Conservation (phyloP, 2,329 filamentous ascomycete species). For the Zalaria obscura region DNA sequence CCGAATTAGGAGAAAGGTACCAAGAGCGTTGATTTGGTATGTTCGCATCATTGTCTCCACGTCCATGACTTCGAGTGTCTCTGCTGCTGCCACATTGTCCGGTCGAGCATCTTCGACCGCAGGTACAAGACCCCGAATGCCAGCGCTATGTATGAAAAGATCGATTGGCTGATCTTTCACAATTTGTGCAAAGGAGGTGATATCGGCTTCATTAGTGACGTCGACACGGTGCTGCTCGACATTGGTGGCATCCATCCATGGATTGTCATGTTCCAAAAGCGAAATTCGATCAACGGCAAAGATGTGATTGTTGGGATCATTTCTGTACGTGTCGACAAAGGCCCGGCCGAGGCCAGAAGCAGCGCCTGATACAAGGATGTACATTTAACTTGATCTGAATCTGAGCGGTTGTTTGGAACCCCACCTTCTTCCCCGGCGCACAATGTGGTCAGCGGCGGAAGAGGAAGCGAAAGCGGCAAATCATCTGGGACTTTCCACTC, state of each 20-base stretch:
- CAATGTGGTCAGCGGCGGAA: neutral
- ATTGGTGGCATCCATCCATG: slow-evolving; percentile 7
- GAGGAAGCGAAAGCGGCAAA: no score
- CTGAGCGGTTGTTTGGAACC: neutral
- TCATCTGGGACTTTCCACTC: no score
- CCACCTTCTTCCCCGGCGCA: neutral
- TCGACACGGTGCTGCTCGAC: slow-evolving; percentile 12
- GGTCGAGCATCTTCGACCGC: slow-evolving; percentile 11
- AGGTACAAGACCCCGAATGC: slow-evolving; percentile 29
- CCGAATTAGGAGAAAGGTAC: slow-evolving; percentile 25
- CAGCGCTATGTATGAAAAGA: slow-evolving; percentile 29
- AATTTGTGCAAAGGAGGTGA: slow-evolving; percentile 9
- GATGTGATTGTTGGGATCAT: slow-evolving; percentile 11
- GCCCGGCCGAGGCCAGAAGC: slow-evolving; percentile 23
- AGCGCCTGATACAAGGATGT: slow-evolving; percentile 22
- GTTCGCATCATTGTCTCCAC: slow-evolving; percentile 22
- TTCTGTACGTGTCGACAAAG: slow-evolving; percentile 16
- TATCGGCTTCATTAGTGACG: slow-evolving; percentile 12
- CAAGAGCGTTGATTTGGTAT: slow-evolving; percentile 27
- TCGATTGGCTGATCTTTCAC: slow-evolving; percentile 16
- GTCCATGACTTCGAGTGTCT: slow-evolving; percentile 27
- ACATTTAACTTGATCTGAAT: neutral
- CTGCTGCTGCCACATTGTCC: slow-evolving; percentile 23
- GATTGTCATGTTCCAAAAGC: neutral
- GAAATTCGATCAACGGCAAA: slow-evolving; percentile 15